Conservation (phyloP, 2,329 filamentous ascomycete species). For the Sarocladiaceae sp. region DNA sequence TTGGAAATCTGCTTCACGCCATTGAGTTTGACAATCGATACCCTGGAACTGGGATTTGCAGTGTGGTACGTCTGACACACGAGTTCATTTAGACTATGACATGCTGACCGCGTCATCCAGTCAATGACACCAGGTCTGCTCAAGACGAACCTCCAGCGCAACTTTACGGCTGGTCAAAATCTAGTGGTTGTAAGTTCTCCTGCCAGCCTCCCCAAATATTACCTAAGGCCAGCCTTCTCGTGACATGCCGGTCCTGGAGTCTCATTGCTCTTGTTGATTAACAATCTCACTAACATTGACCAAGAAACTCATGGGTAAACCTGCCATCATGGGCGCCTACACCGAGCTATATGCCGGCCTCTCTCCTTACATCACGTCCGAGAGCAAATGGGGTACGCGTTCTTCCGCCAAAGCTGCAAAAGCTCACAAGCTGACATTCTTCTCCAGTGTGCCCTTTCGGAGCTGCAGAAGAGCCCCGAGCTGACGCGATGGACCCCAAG, state of each 20-base stretch:
- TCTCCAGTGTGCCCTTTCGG: constrained; percentile 16
- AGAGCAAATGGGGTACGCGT: constrained; percentile 20
- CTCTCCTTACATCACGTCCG: constrained; percentile 31
- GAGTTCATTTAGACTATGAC: not conserved
- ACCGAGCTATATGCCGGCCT: constrained; percentile 38
- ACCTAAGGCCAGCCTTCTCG: not conserved
- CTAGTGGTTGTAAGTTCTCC: not conserved
- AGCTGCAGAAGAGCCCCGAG: constrained; percentile 21
- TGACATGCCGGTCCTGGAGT: not conserved
- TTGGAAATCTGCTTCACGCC: constrained; percentile 17
- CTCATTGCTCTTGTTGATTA: not conserved
- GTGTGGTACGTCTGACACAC: constrained; percentile 12
- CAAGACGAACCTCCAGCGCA: constrained; percentile 8
- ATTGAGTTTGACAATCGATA: constrained; percentile 20
- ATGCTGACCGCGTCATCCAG: not conserved
- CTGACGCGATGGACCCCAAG: constrained; percentile 24
- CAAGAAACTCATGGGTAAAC: constrained; percentile 13
- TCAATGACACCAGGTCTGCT: constrained; percentile 25
- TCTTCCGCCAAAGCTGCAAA: not conserved
- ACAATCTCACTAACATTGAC: not conserved
- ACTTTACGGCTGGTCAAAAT: constrained; percentile 1
- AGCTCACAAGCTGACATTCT: not conserved
- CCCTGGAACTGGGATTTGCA: constrained; percentile 16
- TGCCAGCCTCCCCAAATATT: not conserved
- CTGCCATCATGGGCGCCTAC: constrained; percentile 31